A percentile compares a stretch with the other conserved stretches of the same genome.
Evolutionary conservation across 192 early-diverging fungal genomes (phyloP).

Genomic region (Ramicandelaber brevisporus): DNA sequence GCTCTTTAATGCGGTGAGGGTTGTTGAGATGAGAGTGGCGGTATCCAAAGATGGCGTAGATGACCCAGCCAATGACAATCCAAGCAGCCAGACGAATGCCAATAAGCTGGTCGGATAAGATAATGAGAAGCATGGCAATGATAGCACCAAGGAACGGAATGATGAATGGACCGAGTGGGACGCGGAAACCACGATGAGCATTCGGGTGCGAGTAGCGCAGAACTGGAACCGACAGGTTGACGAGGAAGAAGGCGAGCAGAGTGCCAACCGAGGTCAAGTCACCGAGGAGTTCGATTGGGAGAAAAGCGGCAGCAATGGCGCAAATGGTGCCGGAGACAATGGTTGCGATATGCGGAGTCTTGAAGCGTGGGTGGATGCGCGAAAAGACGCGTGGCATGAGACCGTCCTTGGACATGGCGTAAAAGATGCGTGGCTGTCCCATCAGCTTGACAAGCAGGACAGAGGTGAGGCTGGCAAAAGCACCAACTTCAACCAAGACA

Average conservation of each 20-base stretch:
- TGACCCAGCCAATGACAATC: conserved; percentile 46
- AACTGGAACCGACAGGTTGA: conserved; percentile 47
- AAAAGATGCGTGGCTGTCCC: conserved; percentile 70
- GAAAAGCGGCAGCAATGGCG: conserved; percentile 33
- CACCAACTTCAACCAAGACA: conserved; percentile 47
- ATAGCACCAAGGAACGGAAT: conserved; percentile 35
- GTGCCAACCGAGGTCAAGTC: conserved; percentile 73
- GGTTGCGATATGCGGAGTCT: conserved; percentile 53
- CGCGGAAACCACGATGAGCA: conserved; percentile 35
- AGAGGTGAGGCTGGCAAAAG: conserved; percentile 48
- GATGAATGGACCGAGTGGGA: conserved; percentile 35
- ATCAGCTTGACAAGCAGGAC: conserved; percentile 52
- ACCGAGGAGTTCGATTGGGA: conserved; percentile 61
- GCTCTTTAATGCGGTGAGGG: too few species aligned
- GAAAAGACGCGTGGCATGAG: conserved; percentile 47
- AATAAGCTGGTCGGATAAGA: conserved; percentile 28
- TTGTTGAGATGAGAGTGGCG: conserved; percentile 34
- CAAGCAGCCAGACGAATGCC: conserved; percentile 53
- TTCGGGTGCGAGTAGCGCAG: conserved; percentile 50
- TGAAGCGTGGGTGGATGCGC: conserved; percentile 37
- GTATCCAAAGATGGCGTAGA: conserved; percentile 46
- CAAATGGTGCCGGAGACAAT: conserved; percentile 32
- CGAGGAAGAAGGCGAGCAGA: conserved; percentile 60
- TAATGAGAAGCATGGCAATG: conserved; percentile 32
- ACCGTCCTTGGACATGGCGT: conserved; percentile 69